phyloP scores from a whole-genome alignment of 345 rosid genomes.

The Gossypium thurberi region DNA sequence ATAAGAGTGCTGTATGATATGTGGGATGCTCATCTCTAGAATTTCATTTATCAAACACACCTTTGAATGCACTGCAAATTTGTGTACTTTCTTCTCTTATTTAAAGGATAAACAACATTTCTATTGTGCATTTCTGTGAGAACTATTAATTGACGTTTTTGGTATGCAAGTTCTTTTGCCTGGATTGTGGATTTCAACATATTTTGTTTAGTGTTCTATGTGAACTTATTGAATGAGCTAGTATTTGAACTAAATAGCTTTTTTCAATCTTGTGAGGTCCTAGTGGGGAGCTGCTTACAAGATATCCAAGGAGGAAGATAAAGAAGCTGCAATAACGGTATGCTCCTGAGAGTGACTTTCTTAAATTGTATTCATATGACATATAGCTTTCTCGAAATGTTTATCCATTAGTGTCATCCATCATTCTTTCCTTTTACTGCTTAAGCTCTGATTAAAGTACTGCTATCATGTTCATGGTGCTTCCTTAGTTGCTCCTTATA shows the following conservation, averaged over 20 bases:
- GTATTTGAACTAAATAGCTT: neutral
- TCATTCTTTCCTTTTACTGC: neutral
- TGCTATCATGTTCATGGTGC: neutral
- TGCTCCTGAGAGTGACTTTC: conserved; percentile 17
- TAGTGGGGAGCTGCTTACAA: conserved; percentile 96
- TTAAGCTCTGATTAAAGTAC: neutral
- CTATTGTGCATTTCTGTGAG: neutral
- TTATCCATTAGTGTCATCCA: neutral
- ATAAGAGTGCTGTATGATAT: neutral
- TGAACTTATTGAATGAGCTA: neutral
- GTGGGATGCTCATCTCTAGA: neutral
- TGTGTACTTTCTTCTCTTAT: neutral
- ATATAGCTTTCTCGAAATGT: neutral
- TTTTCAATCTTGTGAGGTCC: conserved; percentile 27
- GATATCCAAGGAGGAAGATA: conserved; percentile 63
- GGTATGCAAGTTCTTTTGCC: neutral
- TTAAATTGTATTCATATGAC: neutral
- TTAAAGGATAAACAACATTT: neutral
- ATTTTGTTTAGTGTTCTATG: neutral
- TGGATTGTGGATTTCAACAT: neutral
- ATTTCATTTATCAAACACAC: neutral
- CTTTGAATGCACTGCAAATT: neutral
- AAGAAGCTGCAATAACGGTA: conserved; percentile 60
- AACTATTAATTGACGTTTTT: neutral
- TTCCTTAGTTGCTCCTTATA: neutral